phyloP scores from a whole-genome alignment of 2,329 filamentous ascomycete genomes.

The Biscogniauxia sp. region DNA sequence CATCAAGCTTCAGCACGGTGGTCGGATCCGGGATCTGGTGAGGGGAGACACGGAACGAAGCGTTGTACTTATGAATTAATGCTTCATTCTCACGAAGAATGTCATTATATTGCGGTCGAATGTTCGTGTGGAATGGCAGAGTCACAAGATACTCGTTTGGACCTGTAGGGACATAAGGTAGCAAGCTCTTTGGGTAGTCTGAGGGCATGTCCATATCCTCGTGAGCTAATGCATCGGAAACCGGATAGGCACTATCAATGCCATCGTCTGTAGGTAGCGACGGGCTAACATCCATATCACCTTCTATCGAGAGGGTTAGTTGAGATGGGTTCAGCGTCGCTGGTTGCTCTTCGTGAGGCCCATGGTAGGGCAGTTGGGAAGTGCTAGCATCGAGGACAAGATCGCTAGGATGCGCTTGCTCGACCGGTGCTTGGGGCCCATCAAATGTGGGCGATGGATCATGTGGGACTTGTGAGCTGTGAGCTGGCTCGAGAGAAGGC shows the following conservation, averaged over 20 bases:
- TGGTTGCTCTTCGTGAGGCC: slow-evolving; percentile 25
- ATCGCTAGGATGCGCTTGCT: slow-evolving; percentile 7
- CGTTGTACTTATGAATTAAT: slow-evolving; percentile 45
- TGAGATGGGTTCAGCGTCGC: slow-evolving; percentile 30
- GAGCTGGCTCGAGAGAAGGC: slow-evolving; percentile 10
- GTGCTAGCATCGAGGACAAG: slow-evolving; percentile 7
- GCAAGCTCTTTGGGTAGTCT: slow-evolving; percentile 22
- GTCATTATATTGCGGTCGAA: slow-evolving; percentile 51
- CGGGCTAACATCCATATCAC: slow-evolving; percentile 26
- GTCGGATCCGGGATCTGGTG: slow-evolving; percentile 38
- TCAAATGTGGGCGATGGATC: slow-evolving; percentile 12
- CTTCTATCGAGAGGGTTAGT: slow-evolving; percentile 32
- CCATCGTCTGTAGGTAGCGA: slow-evolving; percentile 28
- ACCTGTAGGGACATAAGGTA: slow-evolving; percentile 28
- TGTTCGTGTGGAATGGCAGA: slow-evolving; percentile 53
- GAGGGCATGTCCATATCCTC: slow-evolving; percentile 18
- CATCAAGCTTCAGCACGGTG: slow-evolving; percentile 47
- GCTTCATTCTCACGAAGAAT: slow-evolving; percentile 43
- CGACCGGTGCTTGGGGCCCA: background rate
- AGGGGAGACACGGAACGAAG: slow-evolving; percentile 40
- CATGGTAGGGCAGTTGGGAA: slow-evolving; percentile 13
- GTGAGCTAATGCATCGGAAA: slow-evolving; percentile 7
- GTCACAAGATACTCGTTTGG: slow-evolving; percentile 51
- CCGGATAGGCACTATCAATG: slow-evolving; percentile 3
- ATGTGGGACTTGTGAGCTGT: slow-evolving; percentile 4